A percentile compares a stretch with the other conserved stretches of the same genome.
Conservation (phyloP, 495 filamentous ascomycete genomes). For the Emericellopsis terricola region DNA sequence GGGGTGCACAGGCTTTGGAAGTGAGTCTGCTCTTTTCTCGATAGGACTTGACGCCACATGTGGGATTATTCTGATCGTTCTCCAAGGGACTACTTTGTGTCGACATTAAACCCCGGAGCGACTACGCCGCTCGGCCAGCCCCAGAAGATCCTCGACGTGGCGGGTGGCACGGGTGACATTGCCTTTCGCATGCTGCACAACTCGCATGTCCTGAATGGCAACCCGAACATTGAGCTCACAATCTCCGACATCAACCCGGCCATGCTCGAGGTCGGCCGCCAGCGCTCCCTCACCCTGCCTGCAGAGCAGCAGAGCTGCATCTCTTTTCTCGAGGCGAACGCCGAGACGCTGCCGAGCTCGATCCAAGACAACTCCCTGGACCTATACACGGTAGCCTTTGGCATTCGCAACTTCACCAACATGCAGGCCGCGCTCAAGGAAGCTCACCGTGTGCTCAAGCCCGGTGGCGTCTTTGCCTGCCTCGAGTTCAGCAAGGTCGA, state of each 20-base stretch:
- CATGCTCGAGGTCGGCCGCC: slow-evolving; percentile 78
- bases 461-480: slow-evolving; percentile 91
- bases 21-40: slow-evolving; percentile 8
- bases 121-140: slow-evolving; percentile 21
- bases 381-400: slow-evolving; percentile 94
- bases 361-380: slow-evolving; percentile 53
- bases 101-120: slow-evolving; percentile 77
- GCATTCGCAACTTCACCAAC: slow-evolving; percentile 89
- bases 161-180: slow-evolving; percentile 94
- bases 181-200: slow-evolving; percentile 94
- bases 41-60: neutral
- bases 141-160: slow-evolving; percentile 81
- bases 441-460: slow-evolving; percentile 75
- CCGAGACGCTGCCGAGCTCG: slow-evolving; percentile 46
- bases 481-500: slow-evolving; percentile 84
- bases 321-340: slow-evolving; percentile 78
- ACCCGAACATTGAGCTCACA: slow-evolving; percentile 60
- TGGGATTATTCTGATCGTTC: neutral
- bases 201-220: slow-evolving; percentile 62
- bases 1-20: slow-evolving; percentile 97
- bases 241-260: slow-evolving; percentile 89
- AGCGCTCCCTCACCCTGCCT: slow-evolving; percentile 38
- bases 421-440: slow-evolving; percentile 64
- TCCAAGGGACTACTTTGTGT: slow-evolving; percentile 72
- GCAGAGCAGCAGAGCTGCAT: slow-evolving; percentile 31